A percentile compares a stretch with the other conserved stretches of the same genome.
These are phyloP conservation scores for Boletus sp. DNA, from an alignment of 768 basidiomycete species.

Conservation along the genomic window DNA sequence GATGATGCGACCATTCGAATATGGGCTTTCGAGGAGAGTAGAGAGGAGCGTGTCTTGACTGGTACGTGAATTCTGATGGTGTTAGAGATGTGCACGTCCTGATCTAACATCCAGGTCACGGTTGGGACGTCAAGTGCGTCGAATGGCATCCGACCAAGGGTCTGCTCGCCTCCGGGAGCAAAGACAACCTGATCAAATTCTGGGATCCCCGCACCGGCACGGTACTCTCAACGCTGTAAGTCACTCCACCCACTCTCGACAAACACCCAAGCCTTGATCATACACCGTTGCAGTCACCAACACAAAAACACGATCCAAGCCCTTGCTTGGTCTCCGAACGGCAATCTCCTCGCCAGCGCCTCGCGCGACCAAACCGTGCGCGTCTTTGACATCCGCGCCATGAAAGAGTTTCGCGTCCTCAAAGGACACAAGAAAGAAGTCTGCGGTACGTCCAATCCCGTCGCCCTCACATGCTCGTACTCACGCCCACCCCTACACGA, in stretches of 20 bases:
- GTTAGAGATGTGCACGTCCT: not conserved
- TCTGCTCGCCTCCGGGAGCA: conserved; percentile 90
- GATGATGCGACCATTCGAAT: conserved; percentile 94
- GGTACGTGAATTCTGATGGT: conserved; percentile 41
- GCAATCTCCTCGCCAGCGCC: conserved; percentile 90
- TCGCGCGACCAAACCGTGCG: conserved; percentile 93
- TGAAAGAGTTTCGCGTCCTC: conserved; percentile 91
- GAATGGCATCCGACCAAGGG: conserved; percentile 99
- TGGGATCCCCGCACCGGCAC: conserved; percentile 98
- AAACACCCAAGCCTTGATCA: not conserved
- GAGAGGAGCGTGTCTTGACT: conserved; percentile 84
- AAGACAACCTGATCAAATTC: conserved; percentile 98
- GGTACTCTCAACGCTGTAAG: conserved; percentile 85
- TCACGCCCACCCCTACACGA: not conserved
- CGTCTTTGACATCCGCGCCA: conserved; percentile 96
- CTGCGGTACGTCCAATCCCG: conserved; percentile 64
- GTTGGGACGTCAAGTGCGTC: conserved; percentile 98
- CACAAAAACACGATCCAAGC: conserved; percentile 98
- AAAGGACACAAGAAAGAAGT: conserved; percentile 99
- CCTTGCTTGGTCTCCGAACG: conserved; percentile 90
- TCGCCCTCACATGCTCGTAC: not conserved
- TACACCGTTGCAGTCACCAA: conserved; percentile 62
- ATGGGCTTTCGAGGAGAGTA: conserved; percentile 91
- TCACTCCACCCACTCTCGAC: conserved; percentile 1
- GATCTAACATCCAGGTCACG: conserved; percentile 67